Evolutionary conservation across 225 moss, liverwort and hornwort genomes (phyloP), one percentile per base, ranked within the genome.

Genomic region (Sphagnum contortum): DNA sequence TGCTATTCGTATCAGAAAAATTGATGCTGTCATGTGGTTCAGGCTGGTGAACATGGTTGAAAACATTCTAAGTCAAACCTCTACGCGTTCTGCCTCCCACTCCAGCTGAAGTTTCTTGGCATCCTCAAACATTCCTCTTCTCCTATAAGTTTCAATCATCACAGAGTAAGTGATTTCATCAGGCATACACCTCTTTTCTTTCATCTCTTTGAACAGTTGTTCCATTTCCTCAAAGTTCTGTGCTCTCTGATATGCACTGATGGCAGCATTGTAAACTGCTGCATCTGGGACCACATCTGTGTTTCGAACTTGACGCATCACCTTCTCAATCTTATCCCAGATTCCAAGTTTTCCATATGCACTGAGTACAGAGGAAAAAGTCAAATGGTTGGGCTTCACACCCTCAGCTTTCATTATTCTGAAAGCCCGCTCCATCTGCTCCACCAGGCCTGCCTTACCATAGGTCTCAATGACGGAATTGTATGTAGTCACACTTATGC

Each of bases 281-380:
- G 83, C 81, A 72, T 98, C 98, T 49, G 79, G 83, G 29, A 76
- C 80, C 9, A 87, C 65, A 61, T 82, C 81, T 1, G 85, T 83
- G 50, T 84, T 89, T 3, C 69, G 55, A 66, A 91, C 87, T 76
- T 98, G 93, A 5, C 86, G 83, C 70, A 85, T 78, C 29, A 98
- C 66, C 68, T 91, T 93, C 65, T 89, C 87, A 47, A 98, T 70
- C 49, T 74, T 79, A 10, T 87, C 66, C 75, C 75, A 91, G 55
- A 66, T 65, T 49, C 69, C 71, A 0, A 83, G 69, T 50, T 78
- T 81, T 13, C 89, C 78, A 74, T 91, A 93, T 5, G 84, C 75
- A 64, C 77, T 89, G 57, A 91, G 57, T 3, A 98, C 75, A 64
- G 76, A 75, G 58, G 78, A 87, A n/a, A 89, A 77, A 0, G 98